These are phyloP conservation scores for Xylariaceae sp. DNA, from an alignment of 2,329 filamentous ascomycete species.

Conservation along the genomic window DNA sequence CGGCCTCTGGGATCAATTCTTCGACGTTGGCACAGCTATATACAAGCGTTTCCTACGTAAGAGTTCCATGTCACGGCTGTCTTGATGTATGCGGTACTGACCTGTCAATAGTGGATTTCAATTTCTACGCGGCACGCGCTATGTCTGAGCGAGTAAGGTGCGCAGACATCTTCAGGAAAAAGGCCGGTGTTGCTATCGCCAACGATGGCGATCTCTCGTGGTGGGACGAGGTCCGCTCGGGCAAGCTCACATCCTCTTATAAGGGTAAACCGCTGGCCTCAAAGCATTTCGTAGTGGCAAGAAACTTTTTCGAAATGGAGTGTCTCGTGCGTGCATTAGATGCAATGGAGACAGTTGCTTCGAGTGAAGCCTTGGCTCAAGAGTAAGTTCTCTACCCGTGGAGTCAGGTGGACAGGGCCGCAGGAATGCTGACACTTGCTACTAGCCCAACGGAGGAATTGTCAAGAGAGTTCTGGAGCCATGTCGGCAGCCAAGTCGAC, in stretches of 20 bases:
- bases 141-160: constrained; percentile 49
- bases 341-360: constrained; percentile 60
- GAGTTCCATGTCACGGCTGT: constrained; percentile 34
- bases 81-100: constrained; percentile 7
- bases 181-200: constrained; percentile 30
- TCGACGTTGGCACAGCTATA: constrained; percentile 62
- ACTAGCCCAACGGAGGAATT: constrained; percentile 31
- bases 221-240: constrained; percentile 30
- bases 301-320: constrained; percentile 64
- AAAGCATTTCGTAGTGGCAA: constrained; percentile 47
- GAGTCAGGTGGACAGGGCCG: neutral
- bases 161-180: constrained; percentile 41
- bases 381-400: constrained; percentile 40
- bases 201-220: constrained; percentile 33
- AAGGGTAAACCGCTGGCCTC: constrained; percentile 32
- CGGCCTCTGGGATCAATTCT: constrained; percentile 65
- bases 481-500: constrained; percentile 51
- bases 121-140: constrained; percentile 50
- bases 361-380: constrained; percentile 46
- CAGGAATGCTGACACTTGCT: constrained; percentile 26
- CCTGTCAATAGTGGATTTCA: constrained; percentile 39
- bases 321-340: constrained; percentile 61
- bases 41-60: constrained; percentile 80
- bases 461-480: constrained; percentile 46
- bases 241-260: constrained; percentile 29